Conservation (phyloP, 2,329 filamentous ascomycete species). For the Atkinsonella hypoxylon region DNA sequence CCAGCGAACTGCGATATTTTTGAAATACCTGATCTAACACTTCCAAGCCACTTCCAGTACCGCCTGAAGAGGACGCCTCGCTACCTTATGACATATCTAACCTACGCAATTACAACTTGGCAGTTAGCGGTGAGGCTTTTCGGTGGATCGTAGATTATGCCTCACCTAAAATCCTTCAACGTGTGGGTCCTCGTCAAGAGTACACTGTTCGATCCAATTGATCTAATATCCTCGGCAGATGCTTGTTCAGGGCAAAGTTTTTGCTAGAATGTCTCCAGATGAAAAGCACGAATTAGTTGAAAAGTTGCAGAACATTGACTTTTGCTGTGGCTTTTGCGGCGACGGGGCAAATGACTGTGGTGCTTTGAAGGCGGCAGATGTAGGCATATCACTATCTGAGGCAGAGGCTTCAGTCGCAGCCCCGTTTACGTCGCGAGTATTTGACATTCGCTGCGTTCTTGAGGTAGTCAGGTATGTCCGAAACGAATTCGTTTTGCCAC, state of each 20-base stretch:
- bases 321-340: slow-evolving; percentile 90
- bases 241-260: slow-evolving; percentile 84
- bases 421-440: slow-evolving; percentile 88
- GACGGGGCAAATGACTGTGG: slow-evolving; percentile 97
- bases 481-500: not conserved
- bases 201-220: not conserved
- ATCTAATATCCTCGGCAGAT: slow-evolving; percentile 39
- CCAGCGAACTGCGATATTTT: not conserved
- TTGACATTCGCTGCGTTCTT: slow-evolving; percentile 92
- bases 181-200: slow-evolving; percentile 30
- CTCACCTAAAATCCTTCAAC: slow-evolving; percentile 62
- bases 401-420: slow-evolving; percentile 97
- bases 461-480: slow-evolving; percentile 63
- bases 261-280: slow-evolving; percentile 96
- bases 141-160: slow-evolving; percentile 93
- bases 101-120: slow-evolving; percentile 74
- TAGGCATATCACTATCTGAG: slow-evolving; percentile 92
- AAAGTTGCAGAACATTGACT: slow-evolving; percentile 91
- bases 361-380: slow-evolving; percentile 90
- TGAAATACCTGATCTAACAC: slow-evolving; percentile 4
- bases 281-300: slow-evolving; percentile 97
- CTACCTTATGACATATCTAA: slow-evolving; percentile 76
- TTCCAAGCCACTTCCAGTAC: slow-evolving; percentile 54
- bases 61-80: slow-evolving; percentile 64
- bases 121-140: slow-evolving; percentile 87